A percentile compares a stretch with the other conserved stretches of the same genome.
Evolutionary conservation across 2,329 filamentous ascomycete species (phyloP).

Genomic region (Esteya vermicola): DNA sequence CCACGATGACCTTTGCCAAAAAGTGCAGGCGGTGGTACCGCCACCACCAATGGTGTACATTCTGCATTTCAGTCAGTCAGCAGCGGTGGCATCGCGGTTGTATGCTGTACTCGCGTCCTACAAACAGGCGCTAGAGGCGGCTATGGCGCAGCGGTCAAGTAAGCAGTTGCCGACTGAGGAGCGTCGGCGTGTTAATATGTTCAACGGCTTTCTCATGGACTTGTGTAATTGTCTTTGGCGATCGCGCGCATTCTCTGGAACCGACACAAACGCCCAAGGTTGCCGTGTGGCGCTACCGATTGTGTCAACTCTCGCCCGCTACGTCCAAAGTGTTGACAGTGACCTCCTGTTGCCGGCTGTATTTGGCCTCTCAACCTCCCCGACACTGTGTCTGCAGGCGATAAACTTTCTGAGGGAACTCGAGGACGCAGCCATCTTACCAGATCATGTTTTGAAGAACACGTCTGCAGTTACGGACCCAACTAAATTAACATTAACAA

Average conservation of each 20-base stretch:
- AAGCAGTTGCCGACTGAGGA: slow-evolving; percentile 30
- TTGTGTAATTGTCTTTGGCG: slow-evolving; percentile 76
- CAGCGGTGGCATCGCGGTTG: slow-evolving; percentile 51
- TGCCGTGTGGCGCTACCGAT: slow-evolving; percentile 33
- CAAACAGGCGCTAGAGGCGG: slow-evolving; percentile 59
- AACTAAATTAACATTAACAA: slow-evolving; percentile 5
- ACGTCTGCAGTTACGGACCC: too few species aligned
- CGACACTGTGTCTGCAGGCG: slow-evolving; percentile 39
- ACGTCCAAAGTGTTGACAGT: slow-evolving; percentile 33
- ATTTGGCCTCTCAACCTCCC: slow-evolving; percentile 46
- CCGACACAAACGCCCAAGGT: slow-evolving; percentile 48
- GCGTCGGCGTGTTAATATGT: slow-evolving; percentile 47
- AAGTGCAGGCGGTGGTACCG: slow-evolving; percentile 54
- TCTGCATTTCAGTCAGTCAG: slow-evolving; percentile 51
- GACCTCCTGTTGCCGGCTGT: slow-evolving; percentile 30
- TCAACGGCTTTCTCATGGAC: slow-evolving; percentile 80
- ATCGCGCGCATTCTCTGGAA: slow-evolving; percentile 50
- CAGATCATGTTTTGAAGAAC: too few species aligned
- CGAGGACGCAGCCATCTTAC: slow-evolving; percentile 38
- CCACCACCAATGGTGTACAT: slow-evolving; percentile 54
- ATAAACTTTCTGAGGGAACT: slow-evolving; percentile 39
- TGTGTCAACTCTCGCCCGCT: slow-evolving; percentile 28
- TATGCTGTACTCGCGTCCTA: slow-evolving; percentile 57
- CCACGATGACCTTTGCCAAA: slow-evolving; percentile 28
- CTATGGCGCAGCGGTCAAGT: slow-evolving; percentile 25